Evolutionary conservation across 306 rosid genomes (phyloP).

Genomic region (Cicer cuneatum): DNA sequence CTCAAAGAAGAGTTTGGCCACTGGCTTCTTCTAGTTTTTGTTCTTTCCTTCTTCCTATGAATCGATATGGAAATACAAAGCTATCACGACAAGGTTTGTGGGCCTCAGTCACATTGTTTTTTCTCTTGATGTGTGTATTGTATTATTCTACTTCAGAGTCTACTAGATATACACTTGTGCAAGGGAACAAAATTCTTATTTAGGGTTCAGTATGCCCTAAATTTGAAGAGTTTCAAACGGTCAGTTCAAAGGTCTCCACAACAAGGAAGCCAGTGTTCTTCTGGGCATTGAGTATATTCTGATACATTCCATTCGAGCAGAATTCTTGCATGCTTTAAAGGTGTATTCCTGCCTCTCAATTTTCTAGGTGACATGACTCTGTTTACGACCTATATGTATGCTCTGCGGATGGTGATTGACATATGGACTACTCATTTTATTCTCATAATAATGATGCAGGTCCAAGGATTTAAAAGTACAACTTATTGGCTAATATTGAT

Average conservation of each 20-base stretch:
- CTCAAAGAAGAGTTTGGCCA: background rate
- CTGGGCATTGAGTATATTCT: background rate
- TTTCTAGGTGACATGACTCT: background rate
- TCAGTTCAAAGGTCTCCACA: background rate
- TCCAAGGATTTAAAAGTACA: background rate
- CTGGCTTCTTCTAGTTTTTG: conserved; percentile 16
- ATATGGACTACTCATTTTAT: conserved; percentile 5
- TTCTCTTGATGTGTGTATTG: background rate
- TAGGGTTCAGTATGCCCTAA: conserved; percentile 20
- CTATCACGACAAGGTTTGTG: background rate
- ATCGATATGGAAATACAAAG: conserved; percentile 19
- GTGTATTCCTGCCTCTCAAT: background rate
- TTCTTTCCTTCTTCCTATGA: conserved; percentile 12
- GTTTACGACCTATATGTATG: conserved; percentile 18
- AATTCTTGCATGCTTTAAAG: background rate
- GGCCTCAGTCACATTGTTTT: conserved; percentile 5
- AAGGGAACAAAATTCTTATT: background rate
- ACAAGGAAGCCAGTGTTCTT: conserved; percentile 21
- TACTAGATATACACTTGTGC: background rate
- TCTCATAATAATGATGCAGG: background rate
- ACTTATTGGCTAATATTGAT: conserved; percentile 18
- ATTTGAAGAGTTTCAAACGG: background rate
- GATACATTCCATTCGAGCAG: conserved; percentile 17
- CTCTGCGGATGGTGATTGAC: background rate
- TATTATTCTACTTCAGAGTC: conserved; percentile 14